Percentiles rank a stretch among this genome's conserved stretches.
phyloP scores from a whole-genome alignment of 805 yeast genomes.

The Barnettozyma sucrosica region DNA sequence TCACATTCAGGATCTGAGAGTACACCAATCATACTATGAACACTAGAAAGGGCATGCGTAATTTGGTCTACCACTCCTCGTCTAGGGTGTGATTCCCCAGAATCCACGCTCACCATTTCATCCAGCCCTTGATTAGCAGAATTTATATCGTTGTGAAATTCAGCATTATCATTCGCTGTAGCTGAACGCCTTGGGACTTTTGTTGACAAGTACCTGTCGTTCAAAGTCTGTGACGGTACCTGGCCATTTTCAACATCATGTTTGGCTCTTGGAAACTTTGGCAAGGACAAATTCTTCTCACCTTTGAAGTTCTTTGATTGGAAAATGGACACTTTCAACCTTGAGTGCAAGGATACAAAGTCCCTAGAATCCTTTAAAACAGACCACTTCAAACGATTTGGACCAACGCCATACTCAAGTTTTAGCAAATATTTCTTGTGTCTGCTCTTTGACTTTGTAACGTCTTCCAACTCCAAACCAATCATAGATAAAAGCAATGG shows the following conservation, averaged over 20 bases:
- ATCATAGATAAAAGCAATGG: slow-evolving; percentile 75
- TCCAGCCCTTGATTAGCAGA: background rate
- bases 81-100: slow-evolving; percentile 2
- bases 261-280: slow-evolving; percentile 30
- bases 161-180: background rate
- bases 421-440: slow-evolving; percentile 54
- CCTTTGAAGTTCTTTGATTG: slow-evolving; percentile 28
- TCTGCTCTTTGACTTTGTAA: slow-evolving; percentile 29
- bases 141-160: background rate
- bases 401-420: slow-evolving; percentile 87
- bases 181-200: background rate
- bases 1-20: background rate
- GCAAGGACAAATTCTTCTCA: slow-evolving; percentile 27
- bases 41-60: slow-evolving; percentile 16
- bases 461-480: slow-evolving; percentile 55
- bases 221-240: slow-evolving; percentile 15
- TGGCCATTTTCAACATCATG: slow-evolving; percentile 2
- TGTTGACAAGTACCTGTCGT: slow-evolving; percentile 22
- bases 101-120: background rate
- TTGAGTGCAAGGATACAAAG: slow-evolving; percentile 62
- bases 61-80: slow-evolving; percentile 14
- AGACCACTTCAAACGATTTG: slow-evolving; percentile 72
- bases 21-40: slow-evolving; percentile 7
- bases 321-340: slow-evolving; percentile 49
- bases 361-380: slow-evolving; percentile 69